These are phyloP conservation scores for Amylocarpus encephaloides DNA, from an alignment of 2,329 filamentous ascomycete species.

Conservation along the genomic window DNA sequence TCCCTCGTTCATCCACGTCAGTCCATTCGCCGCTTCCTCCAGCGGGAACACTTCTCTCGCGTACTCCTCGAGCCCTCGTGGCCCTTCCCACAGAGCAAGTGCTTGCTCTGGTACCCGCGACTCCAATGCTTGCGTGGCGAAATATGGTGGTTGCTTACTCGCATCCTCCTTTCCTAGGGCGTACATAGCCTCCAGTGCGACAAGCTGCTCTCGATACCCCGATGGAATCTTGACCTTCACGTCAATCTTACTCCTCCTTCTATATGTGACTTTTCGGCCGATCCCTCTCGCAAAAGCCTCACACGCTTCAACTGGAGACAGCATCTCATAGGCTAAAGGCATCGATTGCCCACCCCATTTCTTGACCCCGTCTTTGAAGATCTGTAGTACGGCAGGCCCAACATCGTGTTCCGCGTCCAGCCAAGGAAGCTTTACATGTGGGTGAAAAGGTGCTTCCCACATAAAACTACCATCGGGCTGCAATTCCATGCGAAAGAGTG, in stretches of 20 bases:
- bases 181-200: slow-evolving; percentile 59
- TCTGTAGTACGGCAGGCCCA: slow-evolving; percentile 82
- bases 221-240: slow-evolving; percentile 79
- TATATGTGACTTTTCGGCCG: slow-evolving; percentile 70
- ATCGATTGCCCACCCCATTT: slow-evolving; percentile 80
- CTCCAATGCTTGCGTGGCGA: slow-evolving; percentile 52
- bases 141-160: slow-evolving; percentile 52
- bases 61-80: slow-evolving; percentile 87
- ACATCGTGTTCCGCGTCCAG: slow-evolving; percentile 95
- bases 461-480: slow-evolving; percentile 77
- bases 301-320: slow-evolving; percentile 79
- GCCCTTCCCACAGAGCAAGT: slow-evolving; percentile 82
- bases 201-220: slow-evolving; percentile 83
- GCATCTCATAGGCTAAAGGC: slow-evolving; percentile 82
- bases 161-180: slow-evolving; percentile 40
- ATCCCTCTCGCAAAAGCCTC: slow-evolving; percentile 72
- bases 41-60: slow-evolving; percentile 88
- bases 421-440: slow-evolving; percentile 85
- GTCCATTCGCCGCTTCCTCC: slow-evolving; percentile 88
- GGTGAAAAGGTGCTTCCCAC: slow-evolving; percentile 92
- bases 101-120: slow-evolving; percentile 66
- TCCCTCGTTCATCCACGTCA: slow-evolving; percentile 77
- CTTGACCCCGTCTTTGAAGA: slow-evolving; percentile 85
- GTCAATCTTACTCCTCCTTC: slow-evolving; percentile 65
- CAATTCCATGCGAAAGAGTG: slow-evolving; percentile 91